Conservation (phyloP, 768 basidiomycete species). For the Cantharellus cinnabarinus region DNA sequence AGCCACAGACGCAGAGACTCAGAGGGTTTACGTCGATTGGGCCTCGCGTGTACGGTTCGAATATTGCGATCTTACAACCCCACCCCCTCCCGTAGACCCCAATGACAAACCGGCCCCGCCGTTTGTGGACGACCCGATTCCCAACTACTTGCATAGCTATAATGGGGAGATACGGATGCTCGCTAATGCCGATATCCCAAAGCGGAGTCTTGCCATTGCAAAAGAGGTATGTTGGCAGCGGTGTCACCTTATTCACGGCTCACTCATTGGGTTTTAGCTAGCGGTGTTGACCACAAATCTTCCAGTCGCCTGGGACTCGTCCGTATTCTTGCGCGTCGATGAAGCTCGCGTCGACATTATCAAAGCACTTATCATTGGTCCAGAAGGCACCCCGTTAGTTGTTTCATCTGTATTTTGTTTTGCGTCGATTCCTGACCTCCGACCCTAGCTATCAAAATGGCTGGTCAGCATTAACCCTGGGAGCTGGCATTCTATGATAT, state of each 20-base stretch:
- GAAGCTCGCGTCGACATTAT: slow-evolving; percentile 82
- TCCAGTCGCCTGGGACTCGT: slow-evolving; percentile 89
- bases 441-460: slow-evolving; percentile 63
- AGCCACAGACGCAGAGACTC: slow-evolving; percentile 42
- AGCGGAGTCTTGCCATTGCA: slow-evolving; percentile 81
- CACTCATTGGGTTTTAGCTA: slow-evolving; percentile 28
- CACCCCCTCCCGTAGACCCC: slow-evolving; percentile 9
- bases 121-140: slow-evolving; percentile 27
- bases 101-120: slow-evolving; percentile 15
- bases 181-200: slow-evolving; percentile 69
- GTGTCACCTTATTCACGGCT: background rate
- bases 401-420: background rate
- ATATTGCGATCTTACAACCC: slow-evolving; percentile 67
- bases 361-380: slow-evolving; percentile 74
- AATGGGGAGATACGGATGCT: slow-evolving; percentile 71
- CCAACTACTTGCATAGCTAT: slow-evolving; percentile 67
- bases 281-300: slow-evolving; percentile 85
- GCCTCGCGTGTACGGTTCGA: slow-evolving; percentile 67
- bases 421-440: background rate
- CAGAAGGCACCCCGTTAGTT: slow-evolving; percentile 77
- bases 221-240: slow-evolving; percentile 43
- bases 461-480: slow-evolving; percentile 31
- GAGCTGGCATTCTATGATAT: background rate
- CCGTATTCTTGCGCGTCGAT: slow-evolving; percentile 81
- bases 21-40: slow-evolving; percentile 66